Conservation (phyloP, 1,139 yeast species). For the Candida sanyaensis region DNA sequence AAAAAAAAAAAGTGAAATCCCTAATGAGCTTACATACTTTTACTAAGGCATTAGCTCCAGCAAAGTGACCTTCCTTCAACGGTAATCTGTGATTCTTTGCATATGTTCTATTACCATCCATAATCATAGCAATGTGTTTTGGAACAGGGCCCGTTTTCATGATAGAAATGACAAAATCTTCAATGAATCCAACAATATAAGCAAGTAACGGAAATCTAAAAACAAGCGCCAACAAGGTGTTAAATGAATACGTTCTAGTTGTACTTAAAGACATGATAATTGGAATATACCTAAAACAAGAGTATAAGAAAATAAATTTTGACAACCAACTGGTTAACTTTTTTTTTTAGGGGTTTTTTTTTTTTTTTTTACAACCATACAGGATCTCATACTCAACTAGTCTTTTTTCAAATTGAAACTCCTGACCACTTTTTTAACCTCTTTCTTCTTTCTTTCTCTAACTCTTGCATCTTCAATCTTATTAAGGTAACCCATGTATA, state of each 20-base stretch:
- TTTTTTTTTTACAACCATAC: conserved; percentile 9
- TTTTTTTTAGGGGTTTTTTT: neutral
- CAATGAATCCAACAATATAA: conserved; percentile 27
- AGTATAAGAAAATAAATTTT: conserved; percentile 19
- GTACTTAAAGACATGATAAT: conserved; percentile 1
- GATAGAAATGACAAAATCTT: conserved; percentile 32
- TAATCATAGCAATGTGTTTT: conserved; percentile 53
- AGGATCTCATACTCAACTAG: neutral
- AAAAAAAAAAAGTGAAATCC: too few species aligned
- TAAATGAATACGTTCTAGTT: conserved; percentile 11
- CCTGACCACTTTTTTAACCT: conserved; percentile 56
- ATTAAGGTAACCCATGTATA: conserved; percentile 75
- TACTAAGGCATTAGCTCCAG: conserved; percentile 54
- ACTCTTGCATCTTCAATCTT: conserved; percentile 70
- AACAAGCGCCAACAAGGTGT: conserved; percentile 16
- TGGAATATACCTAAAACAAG: neutral
- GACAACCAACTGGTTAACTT: neutral
- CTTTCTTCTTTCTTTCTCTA: conserved; percentile 57
- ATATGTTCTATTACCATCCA: conserved; percentile 62
- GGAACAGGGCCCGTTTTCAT: conserved; percentile 54
- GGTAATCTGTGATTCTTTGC: conserved; percentile 45
- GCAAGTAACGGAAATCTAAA: conserved; percentile 26
- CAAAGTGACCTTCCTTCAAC: conserved; percentile 52
- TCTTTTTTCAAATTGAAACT: conserved; percentile 14
- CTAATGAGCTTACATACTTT: conserved; percentile 24